Percentiles rank a stretch among this genome's conserved stretches.
Evolutionary conservation across 164 flowering plant genomes (phyloP).

Genomic region (Aristolochia californica): DNA sequence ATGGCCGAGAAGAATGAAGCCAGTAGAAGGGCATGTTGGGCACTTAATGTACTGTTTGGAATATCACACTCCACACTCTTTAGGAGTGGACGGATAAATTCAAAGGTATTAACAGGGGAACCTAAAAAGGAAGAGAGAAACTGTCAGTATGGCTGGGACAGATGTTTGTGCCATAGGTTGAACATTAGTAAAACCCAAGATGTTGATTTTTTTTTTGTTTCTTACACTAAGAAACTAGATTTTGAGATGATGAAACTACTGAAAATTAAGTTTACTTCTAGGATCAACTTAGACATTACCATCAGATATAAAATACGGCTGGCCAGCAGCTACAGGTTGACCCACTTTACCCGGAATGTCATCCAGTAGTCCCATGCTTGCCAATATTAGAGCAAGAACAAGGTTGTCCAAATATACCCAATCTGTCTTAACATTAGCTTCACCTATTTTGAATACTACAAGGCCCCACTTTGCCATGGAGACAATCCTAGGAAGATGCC

Average conservation of each 20-base stretch:
- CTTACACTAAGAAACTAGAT: neutral
- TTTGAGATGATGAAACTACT: neutral
- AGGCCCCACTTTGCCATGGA: constrained; percentile 69
- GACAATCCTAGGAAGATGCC: constrained; percentile 78
- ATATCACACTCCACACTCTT: constrained; percentile 64
- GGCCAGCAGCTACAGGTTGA: constrained; percentile 91
- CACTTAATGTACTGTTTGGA: constrained; percentile 48
- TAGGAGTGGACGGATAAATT: constrained; percentile 60
- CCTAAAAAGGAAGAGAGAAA: constrained; percentile 32
- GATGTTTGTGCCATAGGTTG: too few relatives aligned
- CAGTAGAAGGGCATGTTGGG: constrained; percentile 44
- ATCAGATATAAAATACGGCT: constrained; percentile 84
- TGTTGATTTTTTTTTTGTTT: too few relatives aligned
- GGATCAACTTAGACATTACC: constrained; percentile 32
- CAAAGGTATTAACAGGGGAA: constrained; percentile 68
- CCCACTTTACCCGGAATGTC: constrained; percentile 59
- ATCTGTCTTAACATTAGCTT: constrained; percentile 53
- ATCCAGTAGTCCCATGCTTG: constrained; percentile 95
- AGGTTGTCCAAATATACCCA: constrained; percentile 95
- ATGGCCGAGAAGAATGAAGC: constrained; percentile 37
- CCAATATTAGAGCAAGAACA: constrained; percentile 68
- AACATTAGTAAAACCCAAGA: too few relatives aligned
- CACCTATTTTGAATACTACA: constrained; percentile 54
- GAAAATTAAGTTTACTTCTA: too few relatives aligned
- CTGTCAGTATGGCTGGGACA: too few relatives aligned